phyloP scores from a whole-genome alignment of 371 early-diverging fungal species.

The Mucor sp. region DNA sequence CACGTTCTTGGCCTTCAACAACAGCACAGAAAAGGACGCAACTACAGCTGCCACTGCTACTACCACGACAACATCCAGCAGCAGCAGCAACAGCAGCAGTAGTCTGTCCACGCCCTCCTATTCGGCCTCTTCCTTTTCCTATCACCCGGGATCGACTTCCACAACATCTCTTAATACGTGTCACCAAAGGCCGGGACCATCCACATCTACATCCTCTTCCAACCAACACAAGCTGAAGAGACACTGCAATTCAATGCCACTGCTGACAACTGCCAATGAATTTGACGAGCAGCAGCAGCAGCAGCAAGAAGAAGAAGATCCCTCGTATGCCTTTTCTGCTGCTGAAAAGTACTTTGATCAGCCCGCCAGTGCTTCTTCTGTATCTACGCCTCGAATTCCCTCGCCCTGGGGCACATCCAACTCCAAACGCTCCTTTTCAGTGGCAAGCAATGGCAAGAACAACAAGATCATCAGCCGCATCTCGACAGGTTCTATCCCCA shows the following conservation, averaged over 20 bases:
- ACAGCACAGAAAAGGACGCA: background rate
- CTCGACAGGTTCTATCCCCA: conserved; percentile 15
- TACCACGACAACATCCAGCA: background rate
- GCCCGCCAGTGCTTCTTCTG: background rate
- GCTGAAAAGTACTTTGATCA: conserved; percentile 18
- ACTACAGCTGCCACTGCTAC: no score
- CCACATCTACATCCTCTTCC: background rate
- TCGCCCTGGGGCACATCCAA: conserved; percentile 22
- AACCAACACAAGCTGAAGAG: background rate
- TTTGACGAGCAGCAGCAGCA: background rate
- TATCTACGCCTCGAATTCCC: conserved; percentile 10
- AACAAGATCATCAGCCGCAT: background rate
- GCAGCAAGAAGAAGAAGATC: background rate
- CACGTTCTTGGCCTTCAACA: background rate
- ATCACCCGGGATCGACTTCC: background rate
- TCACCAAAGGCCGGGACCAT: background rate
- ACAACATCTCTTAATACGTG: background rate
- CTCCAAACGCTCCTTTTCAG: background rate
- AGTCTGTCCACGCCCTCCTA: background rate
- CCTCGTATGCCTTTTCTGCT: conserved; percentile 5
- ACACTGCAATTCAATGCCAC: background rate
- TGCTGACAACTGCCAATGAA: background rate
- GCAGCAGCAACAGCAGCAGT: background rate
- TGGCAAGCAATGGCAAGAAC: background rate
- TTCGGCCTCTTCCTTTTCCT: background rate